These are phyloP conservation scores for Tulasnella sp. DNA, from an alignment of 768 basidiomycete genomes.

Conservation along the genomic window DNA sequence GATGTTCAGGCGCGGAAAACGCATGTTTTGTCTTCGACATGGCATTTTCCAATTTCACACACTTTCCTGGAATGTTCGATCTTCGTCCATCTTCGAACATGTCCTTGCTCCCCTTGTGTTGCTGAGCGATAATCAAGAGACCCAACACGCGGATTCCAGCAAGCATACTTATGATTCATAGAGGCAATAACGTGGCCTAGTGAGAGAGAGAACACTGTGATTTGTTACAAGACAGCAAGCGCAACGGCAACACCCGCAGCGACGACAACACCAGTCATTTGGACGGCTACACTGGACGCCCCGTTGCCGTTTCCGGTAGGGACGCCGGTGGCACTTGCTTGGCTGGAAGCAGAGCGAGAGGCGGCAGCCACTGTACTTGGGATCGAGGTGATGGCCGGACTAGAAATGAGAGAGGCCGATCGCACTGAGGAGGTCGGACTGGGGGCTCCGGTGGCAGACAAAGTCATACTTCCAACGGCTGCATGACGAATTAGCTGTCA, in stretches of 20 bases:
- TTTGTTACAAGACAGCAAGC: neutral
- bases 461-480: neutral
- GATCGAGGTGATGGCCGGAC: neutral
- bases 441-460: neutral
- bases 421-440: neutral
- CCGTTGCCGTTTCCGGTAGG: neutral
- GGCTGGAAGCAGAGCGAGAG: neutral
- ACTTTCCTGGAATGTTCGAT: too few species aligned
- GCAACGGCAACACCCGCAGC: neutral
- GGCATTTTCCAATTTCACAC: too few species aligned
- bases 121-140: too few species aligned
- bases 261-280: neutral
- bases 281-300: neutral
- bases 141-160: too few species aligned
- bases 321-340: neutral
- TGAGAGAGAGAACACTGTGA: neutral
- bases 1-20: too few species aligned
- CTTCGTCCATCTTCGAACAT: too few species aligned
- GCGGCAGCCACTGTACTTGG: neutral
- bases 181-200: neutral
- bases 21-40: too few species aligned
- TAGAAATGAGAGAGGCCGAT: neutral
- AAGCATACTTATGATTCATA: too few species aligned
- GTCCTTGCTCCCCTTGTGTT: too few species aligned
- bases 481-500: neutral